Conservation (phyloP, 2,329 filamentous ascomycete species). For the Colletotrichum navitas region DNA sequence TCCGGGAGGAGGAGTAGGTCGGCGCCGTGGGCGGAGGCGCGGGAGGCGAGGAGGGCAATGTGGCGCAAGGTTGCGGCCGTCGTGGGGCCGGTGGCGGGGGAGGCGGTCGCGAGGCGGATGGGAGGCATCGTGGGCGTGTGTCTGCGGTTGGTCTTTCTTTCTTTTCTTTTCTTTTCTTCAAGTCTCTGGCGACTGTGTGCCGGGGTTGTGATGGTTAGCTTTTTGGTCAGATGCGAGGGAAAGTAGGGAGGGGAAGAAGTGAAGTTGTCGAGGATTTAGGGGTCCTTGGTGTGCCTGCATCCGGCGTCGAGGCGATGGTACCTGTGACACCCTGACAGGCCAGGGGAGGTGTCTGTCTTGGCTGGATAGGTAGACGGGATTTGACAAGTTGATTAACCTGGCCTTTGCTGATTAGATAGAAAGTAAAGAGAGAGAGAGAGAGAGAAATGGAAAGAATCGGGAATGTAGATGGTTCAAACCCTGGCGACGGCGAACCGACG, state of each 20-base stretch:
- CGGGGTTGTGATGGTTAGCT: not conserved
- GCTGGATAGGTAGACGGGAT: constrained; percentile 7
- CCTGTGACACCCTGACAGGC: not conserved
- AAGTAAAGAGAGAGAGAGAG: not conserved
- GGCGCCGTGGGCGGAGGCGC: constrained; percentile 68
- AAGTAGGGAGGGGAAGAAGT: not conserved
- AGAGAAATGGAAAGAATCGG: not conserved
- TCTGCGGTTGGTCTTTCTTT: not conserved
- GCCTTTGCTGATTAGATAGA: not conserved
- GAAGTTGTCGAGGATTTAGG: not conserved
- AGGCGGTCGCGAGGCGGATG: constrained; percentile 68
- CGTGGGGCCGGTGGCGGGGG: constrained; percentile 64
- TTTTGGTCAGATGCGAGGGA: not conserved
- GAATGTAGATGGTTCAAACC: constrained; percentile 27
- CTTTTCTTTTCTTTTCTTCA: too few relatives aligned
- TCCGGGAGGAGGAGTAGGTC: constrained; percentile 90
- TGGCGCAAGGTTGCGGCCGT: constrained; percentile 73
- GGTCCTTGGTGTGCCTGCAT: not conserved
- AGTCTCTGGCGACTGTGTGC: not conserved
- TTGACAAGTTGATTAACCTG: constrained; percentile 12
- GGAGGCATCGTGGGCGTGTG: constrained; percentile 29
- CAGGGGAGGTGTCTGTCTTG: not conserved
- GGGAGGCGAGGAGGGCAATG: constrained; percentile 71
- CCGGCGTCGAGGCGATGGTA: not conserved
- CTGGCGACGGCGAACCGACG: not conserved